Evolutionary conservation across 2,329 filamentous ascomycete species (phyloP), one percentile per base, ranked within the genome.

Genomic region (Pezicula rhizophila): DNA sequence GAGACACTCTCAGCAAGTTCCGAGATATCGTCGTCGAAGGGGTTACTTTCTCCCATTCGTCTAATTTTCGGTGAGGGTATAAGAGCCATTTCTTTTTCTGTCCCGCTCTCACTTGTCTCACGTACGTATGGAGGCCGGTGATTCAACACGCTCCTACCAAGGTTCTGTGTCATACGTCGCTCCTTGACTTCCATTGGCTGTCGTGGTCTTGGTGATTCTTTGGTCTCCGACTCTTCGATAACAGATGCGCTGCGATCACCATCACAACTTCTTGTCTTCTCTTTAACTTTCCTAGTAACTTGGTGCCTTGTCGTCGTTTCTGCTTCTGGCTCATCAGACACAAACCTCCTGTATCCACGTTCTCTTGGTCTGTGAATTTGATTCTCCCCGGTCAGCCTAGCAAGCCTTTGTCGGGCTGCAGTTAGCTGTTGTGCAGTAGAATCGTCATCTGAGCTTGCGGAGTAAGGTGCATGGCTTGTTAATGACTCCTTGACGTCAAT

Each of bases 61-160:
- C 33, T 46, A 17, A 15, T 31, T 26, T 20, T 35, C 17, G 48
- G 48, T 1, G 49, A 42, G 12, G 41, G 28, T 5, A 45, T 45
- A 18, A 46, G 20, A 38, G 51, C 26, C 35, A 11, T 41, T 41
- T 47, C 26, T 31, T 15, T 41, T 41, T 47, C 49, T 18, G 43
- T 42, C 20, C 23, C 26, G 1, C 35, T 39, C 26, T 46, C 39
- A 12, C 23, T 42, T 2, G 42, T 45, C 23, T 50, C 47, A 43
- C 26, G 28, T 15, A 48, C 43, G 15, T 35, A 50, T 38, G 38
- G 23, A 17, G 47, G 12, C 31, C 39, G 45, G 42, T 42, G n/a
- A 12, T 38, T 51, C 20, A 44, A 52, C 15, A 15, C 35, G 34
- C 43, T 49, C 46, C 43, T 45, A 10, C 8, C 12, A 26, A 25